Conservation (phyloP, 2,329 filamentous ascomycete genomes). For the Fusarium kyushuense region DNA sequence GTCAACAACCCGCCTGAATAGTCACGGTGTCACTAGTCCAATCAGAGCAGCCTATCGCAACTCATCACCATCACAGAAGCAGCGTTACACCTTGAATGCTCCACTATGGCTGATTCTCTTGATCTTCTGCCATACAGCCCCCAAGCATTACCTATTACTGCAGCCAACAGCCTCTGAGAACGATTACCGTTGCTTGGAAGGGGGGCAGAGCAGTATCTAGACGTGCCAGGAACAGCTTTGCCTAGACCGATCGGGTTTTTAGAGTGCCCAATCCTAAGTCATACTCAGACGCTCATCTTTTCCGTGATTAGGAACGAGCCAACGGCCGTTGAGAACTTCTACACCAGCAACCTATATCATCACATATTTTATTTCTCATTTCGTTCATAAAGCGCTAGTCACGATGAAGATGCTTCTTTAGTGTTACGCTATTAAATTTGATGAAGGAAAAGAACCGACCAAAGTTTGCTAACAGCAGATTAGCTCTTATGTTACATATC, state of each 20-base stretch:
- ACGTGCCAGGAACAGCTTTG: slow-evolving; percentile 42
- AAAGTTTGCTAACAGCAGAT: background rate
- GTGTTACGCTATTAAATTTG: background rate
- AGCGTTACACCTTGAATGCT: slow-evolving; percentile 36
- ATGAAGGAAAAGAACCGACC: background rate
- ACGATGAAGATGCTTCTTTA: background rate
- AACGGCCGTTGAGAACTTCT: slow-evolving; percentile 35
- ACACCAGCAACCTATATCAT: slow-evolving; percentile 33
- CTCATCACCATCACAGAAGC: slow-evolving; percentile 28
- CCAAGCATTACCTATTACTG: slow-evolving; percentile 19
- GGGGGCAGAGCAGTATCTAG: slow-evolving; percentile 16
- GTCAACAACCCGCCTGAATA: slow-evolving; percentile 27
- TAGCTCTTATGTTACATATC: background rate
- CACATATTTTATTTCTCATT: slow-evolving; percentile 34
- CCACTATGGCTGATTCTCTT: slow-evolving; percentile 28
- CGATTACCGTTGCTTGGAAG: slow-evolving; percentile 23
- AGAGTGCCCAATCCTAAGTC: slow-evolving; percentile 42
- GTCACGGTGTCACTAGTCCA: slow-evolving; percentile 39
- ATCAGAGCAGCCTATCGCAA: slow-evolving; percentile 35
- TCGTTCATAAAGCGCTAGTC: slow-evolving; percentile 17
- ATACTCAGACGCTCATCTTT: slow-evolving; percentile 43
- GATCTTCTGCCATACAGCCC: slow-evolving; percentile 23
- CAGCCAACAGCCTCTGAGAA: slow-evolving; percentile 27
- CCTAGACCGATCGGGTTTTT: slow-evolving; percentile 22
- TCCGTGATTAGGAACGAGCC: slow-evolving; percentile 36